These are phyloP conservation scores for Fusarium anthophilum DNA, from an alignment of 2,329 filamentous ascomycete genomes.

Conservation along the genomic window DNA sequence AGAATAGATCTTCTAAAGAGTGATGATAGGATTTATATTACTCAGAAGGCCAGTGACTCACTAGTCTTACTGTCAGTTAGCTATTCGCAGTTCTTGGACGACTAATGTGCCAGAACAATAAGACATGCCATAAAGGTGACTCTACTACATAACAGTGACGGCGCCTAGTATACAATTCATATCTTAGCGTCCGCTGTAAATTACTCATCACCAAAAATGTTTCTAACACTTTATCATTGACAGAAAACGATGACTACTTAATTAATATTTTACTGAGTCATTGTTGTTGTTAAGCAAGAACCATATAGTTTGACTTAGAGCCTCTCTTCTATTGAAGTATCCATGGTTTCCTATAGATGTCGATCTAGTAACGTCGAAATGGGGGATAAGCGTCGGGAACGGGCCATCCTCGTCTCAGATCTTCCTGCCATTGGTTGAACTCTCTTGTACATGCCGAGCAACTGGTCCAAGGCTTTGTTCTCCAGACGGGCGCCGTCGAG, in stretches of 20 bases:
- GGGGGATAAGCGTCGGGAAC: background rate
- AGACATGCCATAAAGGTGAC: too few relatives aligned
- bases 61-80: rapidly evolving
- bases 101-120: too few relatives aligned
- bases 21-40: background rate
- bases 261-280: too few relatives aligned
- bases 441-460: background rate
- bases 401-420: background rate
- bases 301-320: rapidly evolving
- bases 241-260: too few relatives aligned
- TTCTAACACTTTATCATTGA: too few relatives aligned
- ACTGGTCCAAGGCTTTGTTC: background rate
- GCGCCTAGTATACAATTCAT: rapidly evolving
- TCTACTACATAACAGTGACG: background rate
- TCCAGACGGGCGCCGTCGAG: background rate
- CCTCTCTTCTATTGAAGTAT: background rate
- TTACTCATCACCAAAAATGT: too few relatives aligned
- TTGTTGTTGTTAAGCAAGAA: rapidly evolving
- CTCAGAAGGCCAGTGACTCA: rapidly evolving
- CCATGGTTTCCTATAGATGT: rapidly evolving
- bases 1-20: background rate
- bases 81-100: rapidly evolving
- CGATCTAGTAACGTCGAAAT: background rate
- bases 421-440: background rate
- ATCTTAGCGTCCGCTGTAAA: too few relatives aligned